These are phyloP conservation scores for Colletotrichum eleusines DNA, from an alignment of 2,329 filamentous ascomycete species.

Conservation along the genomic window DNA sequence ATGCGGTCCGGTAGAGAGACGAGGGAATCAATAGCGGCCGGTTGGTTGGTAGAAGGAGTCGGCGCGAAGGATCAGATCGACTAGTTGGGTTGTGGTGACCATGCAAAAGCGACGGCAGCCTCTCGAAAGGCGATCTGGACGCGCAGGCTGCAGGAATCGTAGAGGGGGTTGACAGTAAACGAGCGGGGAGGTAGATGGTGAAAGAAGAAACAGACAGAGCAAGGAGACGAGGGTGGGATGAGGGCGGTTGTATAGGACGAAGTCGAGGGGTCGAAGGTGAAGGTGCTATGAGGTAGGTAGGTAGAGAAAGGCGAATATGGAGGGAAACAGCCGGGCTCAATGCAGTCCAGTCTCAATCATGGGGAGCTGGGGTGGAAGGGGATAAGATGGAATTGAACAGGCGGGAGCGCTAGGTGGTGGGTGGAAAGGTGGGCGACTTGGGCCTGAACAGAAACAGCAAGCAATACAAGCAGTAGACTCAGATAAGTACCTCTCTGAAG, in stretches of 20 bases:
- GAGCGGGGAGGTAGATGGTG: slow-evolving; percentile 11
- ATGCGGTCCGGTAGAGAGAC: not conserved
- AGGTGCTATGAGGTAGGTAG: not conserved
- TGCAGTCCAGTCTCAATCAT: slow-evolving; percentile 36
- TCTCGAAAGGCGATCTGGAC: slow-evolving; percentile 21
- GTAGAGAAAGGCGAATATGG: slow-evolving; percentile 26
- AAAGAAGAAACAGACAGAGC: not conserved
- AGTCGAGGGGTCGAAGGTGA: slow-evolving; percentile 32
- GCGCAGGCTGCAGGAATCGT: slow-evolving; percentile 9
- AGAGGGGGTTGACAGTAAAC: slow-evolving; percentile 2
- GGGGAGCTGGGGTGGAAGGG: slow-evolving; percentile 41
- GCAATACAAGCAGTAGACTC: not conserved
- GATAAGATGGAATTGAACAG: slow-evolving; percentile 42
- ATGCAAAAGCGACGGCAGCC: slow-evolving; percentile 28
- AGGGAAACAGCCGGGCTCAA: slow-evolving; percentile 20
- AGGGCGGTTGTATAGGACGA: slow-evolving; percentile 17
- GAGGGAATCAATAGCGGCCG: not conserved
- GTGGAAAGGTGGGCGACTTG: slow-evolving; percentile 22
- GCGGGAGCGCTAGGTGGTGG: slow-evolving; percentile 32
- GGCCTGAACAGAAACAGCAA: slow-evolving; percentile 29
- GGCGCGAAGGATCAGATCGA: slow-evolving; percentile 29
- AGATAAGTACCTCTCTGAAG: not conserved
- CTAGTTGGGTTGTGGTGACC: slow-evolving; percentile 21
- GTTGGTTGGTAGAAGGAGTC: not conserved
- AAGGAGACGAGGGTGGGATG: slow-evolving; percentile 13